These are phyloP conservation scores for Phytophthora vignae DNA, from an alignment of 352 stramenopile species.

Conservation along the genomic window DNA sequence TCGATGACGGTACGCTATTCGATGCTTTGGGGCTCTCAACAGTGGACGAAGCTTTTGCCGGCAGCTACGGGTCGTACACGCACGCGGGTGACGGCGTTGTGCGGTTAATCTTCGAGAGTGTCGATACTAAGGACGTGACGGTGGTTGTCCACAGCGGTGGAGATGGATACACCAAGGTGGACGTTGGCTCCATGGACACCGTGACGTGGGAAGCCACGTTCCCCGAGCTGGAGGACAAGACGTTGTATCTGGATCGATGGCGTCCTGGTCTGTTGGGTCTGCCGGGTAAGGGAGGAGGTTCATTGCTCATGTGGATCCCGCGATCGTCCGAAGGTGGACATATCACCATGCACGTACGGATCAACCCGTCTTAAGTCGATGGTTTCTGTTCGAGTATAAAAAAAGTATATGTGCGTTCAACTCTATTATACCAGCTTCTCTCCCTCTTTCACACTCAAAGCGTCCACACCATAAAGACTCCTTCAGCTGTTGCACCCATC, in stretches of 20 bases:
- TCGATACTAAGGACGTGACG: slow-evolving; percentile 44
- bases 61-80: slow-evolving; percentile 42
- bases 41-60: slow-evolving; percentile 47
- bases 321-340: slow-evolving; percentile 38
- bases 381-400: not conserved
- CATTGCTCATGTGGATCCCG: slow-evolving; percentile 39
- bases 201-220: slow-evolving; percentile 36
- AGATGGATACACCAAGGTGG: slow-evolving; percentile 29
- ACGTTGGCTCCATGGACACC: slow-evolving; percentile 30
- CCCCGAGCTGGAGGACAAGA: slow-evolving; percentile 46
- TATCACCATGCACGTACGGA: slow-evolving; percentile 53
- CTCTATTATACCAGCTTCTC: too few relatives aligned
- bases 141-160: slow-evolving; percentile 34
- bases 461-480: not conserved
- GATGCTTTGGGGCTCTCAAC: slow-evolving; percentile 35
- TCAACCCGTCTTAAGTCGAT: slow-evolving; percentile 43
- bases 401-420: too few relatives aligned
- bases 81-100: slow-evolving; percentile 37
- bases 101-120: slow-evolving; percentile 41
- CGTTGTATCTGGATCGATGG: slow-evolving; percentile 51
- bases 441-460: too few relatives aligned
- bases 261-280: slow-evolving; percentile 35
- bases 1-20: slow-evolving; percentile 50
- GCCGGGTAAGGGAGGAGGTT: slow-evolving; percentile 30
- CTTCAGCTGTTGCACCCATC: not conserved